These are phyloP conservation scores for Agrostemma githago DNA, from an alignment of 148 eudicot species.

Conservation along the genomic window DNA sequence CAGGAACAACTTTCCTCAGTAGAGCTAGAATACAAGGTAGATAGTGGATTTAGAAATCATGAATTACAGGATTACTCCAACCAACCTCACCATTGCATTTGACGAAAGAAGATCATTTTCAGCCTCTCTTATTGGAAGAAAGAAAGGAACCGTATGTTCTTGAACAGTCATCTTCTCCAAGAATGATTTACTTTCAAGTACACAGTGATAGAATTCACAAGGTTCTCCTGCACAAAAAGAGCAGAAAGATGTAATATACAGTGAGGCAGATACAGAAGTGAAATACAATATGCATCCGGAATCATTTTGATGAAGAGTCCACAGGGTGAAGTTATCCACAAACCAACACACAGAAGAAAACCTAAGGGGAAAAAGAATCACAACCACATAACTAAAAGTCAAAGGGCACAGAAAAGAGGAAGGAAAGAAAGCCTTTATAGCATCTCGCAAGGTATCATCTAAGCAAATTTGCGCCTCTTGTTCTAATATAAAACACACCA, in stretches of 20 bases:
- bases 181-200: conserved; percentile 96
- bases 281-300: background rate
- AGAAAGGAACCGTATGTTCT: conserved; percentile 95
- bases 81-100: conserved; percentile 89
- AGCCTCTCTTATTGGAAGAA: conserved; percentile 85
- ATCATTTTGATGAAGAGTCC: background rate
- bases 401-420: background rate
- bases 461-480: background rate
- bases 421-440: background rate
- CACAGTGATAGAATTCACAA: conserved; percentile 82
- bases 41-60: conserved; percentile 4
- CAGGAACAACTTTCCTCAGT: conserved; percentile 15
- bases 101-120: conserved; percentile 91
- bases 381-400: background rate
- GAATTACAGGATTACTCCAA: conserved; percentile 25
- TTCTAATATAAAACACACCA: background rate
- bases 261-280: conserved; percentile 7
- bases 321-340: background rate
- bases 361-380: background rate
- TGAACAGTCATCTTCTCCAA: conserved; percentile 96
- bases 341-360: background rate
- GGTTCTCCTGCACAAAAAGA: conserved; percentile 66
- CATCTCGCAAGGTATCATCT: background rate
- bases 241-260: conserved; percentile 8
- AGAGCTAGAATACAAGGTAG: conserved; percentile 6